Base-by-base conservation (phyloP, 805 yeast genomes). In the Kodamaea leandrae region DNA sequence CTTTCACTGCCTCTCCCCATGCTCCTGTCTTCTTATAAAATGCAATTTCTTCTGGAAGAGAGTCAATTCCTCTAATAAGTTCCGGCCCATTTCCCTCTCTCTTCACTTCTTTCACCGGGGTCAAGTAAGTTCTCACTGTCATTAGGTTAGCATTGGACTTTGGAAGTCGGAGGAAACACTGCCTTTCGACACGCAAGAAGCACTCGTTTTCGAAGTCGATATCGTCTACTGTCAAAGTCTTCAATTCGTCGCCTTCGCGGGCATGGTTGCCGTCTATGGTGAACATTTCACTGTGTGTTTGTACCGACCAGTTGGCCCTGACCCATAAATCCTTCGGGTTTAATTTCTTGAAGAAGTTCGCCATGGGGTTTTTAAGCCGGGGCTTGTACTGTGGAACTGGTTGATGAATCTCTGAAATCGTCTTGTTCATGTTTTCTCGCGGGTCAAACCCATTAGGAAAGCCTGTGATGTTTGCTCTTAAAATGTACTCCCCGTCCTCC, bases 401-500 rank as follows among this genome's bases (percentile, higher is more conserved):
- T 2, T 63, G 72, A 54, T 85, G 95, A 44, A 85, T 75, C 35
- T 57, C 63, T 0, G 85, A 75, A 28, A 85, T 60, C 2, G 83
- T 79, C 49, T 68, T 60, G 51, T 79, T 65, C 46, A 76, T 68
- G 47, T 76, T 72, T 7, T 55, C 61, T 4, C 69, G 59, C 4
- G 91, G 90, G 52, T 79, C 78, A 58, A 85, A 85, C 2, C 91
- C 91, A 1, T 83, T 78, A 1, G 91, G 87, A 50, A 82, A 82
- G 6, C 80, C 78, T 17, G 80, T 72, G 3, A 74, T 63, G 6
- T 80, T 77, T 0, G 79, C 80, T 39, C 82, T 66, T 32, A 81
- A 56, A 19, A 72, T 64, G 54, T 82, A 84, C 50, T 82, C 89
- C 41, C 76, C 77, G 13, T 71, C 70, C 21, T 67, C 70, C 41